These are phyloP conservation scores for Alternaria ethzedia DNA, from an alignment of 2,329 filamentous ascomycete genomes.

Conservation along the genomic window DNA sequence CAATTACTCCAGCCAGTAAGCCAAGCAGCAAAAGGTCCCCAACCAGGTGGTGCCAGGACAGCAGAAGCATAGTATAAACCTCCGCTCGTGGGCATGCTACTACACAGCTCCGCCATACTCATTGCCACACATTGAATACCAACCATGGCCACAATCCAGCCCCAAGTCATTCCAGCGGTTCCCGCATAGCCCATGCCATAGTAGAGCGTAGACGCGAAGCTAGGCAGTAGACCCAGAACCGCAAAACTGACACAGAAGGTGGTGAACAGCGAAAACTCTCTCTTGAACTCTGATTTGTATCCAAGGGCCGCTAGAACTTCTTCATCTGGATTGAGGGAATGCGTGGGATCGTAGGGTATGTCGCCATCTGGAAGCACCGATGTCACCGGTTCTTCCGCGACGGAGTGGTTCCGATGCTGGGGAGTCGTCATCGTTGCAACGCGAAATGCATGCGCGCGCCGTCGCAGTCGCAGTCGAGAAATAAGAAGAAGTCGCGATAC, in stretches of 20 bases:
- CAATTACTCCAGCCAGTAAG: slow-evolving; percentile 75
- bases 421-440: slow-evolving; percentile 10
- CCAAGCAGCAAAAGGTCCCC: slow-evolving; percentile 71
- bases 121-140: slow-evolving; percentile 75
- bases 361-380: slow-evolving; percentile 59
- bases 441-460: slow-evolving; percentile 5
- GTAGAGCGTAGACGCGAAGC: slow-evolving; percentile 73
- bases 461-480: background rate
- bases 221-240: slow-evolving; percentile 72
- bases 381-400: slow-evolving; percentile 60
- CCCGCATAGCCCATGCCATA: slow-evolving; percentile 67
- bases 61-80: slow-evolving; percentile 77
- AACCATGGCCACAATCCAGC: slow-evolving; percentile 74
- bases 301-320: slow-evolving; percentile 67
- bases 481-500: background rate
- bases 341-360: slow-evolving; percentile 54
- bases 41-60: slow-evolving; percentile 70
- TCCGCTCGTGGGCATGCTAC: slow-evolving; percentile 73
- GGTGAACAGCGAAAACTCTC: slow-evolving; percentile 76
- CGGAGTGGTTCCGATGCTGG: slow-evolving; percentile 26
- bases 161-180: slow-evolving; percentile 68
- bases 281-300: slow-evolving; percentile 69
- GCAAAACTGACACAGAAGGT: slow-evolving; percentile 78
- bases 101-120: slow-evolving; percentile 71
- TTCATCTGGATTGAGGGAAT: slow-evolving; percentile 62